Base-by-base conservation (phyloP, 805 yeast genomes). In the Starmerella gropengiesseri region DNA sequence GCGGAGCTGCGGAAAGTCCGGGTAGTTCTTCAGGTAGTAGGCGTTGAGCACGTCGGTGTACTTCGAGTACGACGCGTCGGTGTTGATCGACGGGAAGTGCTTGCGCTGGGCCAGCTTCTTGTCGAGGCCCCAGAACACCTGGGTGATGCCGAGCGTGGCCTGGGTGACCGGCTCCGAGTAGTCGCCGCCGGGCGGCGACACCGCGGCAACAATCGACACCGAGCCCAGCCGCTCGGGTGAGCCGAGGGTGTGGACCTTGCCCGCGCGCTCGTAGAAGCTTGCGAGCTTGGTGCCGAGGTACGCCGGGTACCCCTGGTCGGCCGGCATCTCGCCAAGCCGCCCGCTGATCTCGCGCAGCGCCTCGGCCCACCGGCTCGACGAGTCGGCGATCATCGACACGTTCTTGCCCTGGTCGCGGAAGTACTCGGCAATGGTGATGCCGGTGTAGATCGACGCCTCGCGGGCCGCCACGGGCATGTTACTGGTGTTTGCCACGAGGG, bases 241-340 rank as follows among this genome's bases (percentile, higher is more conserved):
- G 60, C 99, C 99, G 47, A 91, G 73, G 3, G 95, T 89, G 57
- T 79, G 72, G 34, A 95, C 94, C 64, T 81, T 85, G 70, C 99
- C 99, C 36, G 99, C 99, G 72, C 99, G 85, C 71, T 91, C 99
- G 68, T 91, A 91, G 77, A 91, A 91, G 44, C 97, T 89, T 45
- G 99, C 97, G 59, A 91, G 75, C 64, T 91, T 91, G 41, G 99
- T 95, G 71, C 98, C 98, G 64, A 91, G 74, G 65, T 91, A 91
- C 40, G 99, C 99, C 49, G 99, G 99, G 91, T 87, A 91, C 73
- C 99, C 99, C 73, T 93, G 98, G 69, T 91, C 99, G 49, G 99
- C 99, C 63, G 99, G 99, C 99, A 91, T 91, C 74, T 91, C 99
- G 69, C 98, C 99, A 65, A 91, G 74, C 76, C 99, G 94, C 76